Percentiles rank a stretch among this genome's conserved stretches.
These are phyloP conservation scores for Metarhizium guizhouense DNA, from an alignment of 2,329 filamentous ascomycete genomes.

Conservation along the genomic window DNA sequence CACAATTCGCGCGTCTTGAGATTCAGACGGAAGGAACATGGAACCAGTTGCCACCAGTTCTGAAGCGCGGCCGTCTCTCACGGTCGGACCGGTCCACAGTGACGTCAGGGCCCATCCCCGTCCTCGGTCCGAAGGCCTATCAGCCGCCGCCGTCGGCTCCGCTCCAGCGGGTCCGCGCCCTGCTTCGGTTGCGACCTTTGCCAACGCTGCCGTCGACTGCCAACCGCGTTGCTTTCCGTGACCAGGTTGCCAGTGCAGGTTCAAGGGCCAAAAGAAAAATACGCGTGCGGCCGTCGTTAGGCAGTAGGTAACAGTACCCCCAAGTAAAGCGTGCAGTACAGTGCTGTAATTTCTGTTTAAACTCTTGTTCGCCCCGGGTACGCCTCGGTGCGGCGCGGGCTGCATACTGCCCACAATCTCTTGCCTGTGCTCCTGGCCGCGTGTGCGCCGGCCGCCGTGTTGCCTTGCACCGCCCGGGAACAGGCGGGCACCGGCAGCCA, in stretches of 20 bases:
- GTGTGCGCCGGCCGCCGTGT: not conserved
- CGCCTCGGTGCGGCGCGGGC: not conserved
- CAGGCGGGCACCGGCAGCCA: constrained; percentile 2
- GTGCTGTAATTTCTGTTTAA: too few relatives aligned
- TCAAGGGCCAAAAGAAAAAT: too few relatives aligned
- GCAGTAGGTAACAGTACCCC: fast-evolving
- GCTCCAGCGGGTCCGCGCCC: constrained; percentile 5
- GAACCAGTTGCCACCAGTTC: too few relatives aligned
- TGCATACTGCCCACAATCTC: not conserved
- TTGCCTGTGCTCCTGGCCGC: not conserved
- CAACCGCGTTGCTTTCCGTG: not conserved
- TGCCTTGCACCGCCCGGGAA: not conserved
- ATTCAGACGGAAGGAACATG: too few relatives aligned
- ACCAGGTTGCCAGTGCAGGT: too few relatives aligned
- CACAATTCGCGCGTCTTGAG: not conserved
- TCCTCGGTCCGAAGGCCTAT: constrained; percentile 18
- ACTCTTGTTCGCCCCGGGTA: not conserved
- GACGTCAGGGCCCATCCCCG: constrained; percentile 19
- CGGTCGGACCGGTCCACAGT: constrained; percentile 12
- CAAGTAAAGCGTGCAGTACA: too few relatives aligned
- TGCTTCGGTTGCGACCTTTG: not conserved
- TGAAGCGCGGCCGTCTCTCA: not conserved
- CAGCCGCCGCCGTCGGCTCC: constrained; percentile 18
- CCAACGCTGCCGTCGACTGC: not conserved
- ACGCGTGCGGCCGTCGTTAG: too few relatives aligned